Base-by-base conservation (phyloP, 2,329 filamentous ascomycete species). In the Ceratocystis diversiconidia region DNA sequence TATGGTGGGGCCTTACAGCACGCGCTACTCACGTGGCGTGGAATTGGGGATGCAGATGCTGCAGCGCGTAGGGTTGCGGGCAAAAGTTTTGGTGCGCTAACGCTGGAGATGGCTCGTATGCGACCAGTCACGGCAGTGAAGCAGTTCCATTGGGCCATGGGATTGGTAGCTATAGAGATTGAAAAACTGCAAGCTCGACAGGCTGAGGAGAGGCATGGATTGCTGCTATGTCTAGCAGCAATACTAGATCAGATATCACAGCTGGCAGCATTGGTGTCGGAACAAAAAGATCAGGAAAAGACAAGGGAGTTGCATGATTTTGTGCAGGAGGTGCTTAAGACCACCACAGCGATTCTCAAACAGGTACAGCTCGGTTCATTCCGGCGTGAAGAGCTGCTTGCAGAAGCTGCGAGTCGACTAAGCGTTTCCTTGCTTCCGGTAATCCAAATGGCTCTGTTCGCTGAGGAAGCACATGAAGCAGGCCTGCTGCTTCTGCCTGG, bases 1-100 rank as follows among this genome's bases (percentile, higher is more conserved):
- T 86, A 86, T 67, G 89, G 89, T 73, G 78, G 81, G 60, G 85
- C 88, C 0, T 75, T 96, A 2, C 75, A 90, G 7, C 81, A 86
- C 44, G 86, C 82, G 0, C 77, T 96, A 5, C 77, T 95, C 12
- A 85, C 84, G 22, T 99, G 94, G 94, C 83, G 92, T 73, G 94
- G 94, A 0, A 82, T 95, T n/a, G 86, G 87, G 0, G 90, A 95
- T 69, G 79, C 85, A 7, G 91, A 96, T 73, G 81, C 85, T 0
- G 77, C 80, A 5, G 90, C 90, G 1, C 83, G 94, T 68, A 81
- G 89, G 70, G 81, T 83, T 62, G 86, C 90, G 15, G 90, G 88
- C 1, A 75, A 75, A 1, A 85, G 89, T 0, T 85, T 92, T 70
- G 89, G 89, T 5, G 72, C 74, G 1, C 72, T 92, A 3, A 79